phyloP scores from a whole-genome alignment of 768 basidiomycete species.

The Hericium erinaceus region DNA sequence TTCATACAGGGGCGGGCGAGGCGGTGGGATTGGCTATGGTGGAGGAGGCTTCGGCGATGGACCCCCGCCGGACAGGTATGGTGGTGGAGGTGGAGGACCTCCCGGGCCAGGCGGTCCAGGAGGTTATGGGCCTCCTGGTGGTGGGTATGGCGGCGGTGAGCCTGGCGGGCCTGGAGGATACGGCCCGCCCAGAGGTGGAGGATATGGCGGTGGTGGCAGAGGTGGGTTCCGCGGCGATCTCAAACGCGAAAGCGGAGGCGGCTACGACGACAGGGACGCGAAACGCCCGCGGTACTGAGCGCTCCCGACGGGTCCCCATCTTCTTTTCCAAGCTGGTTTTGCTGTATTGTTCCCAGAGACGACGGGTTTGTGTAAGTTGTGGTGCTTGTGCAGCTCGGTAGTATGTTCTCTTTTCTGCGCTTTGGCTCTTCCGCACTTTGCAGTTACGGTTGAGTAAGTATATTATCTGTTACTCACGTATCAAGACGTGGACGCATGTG shows the following conservation, averaged over 20 bases:
- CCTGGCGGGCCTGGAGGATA: slow-evolving; percentile 14
- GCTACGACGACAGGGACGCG: slow-evolving; percentile 71
- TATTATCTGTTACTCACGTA: background rate
- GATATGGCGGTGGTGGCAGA: slow-evolving; percentile 23
- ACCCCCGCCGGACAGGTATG: slow-evolving; percentile 33
- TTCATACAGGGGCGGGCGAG: slow-evolving; percentile 4
- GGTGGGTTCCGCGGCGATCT: slow-evolving; percentile 41
- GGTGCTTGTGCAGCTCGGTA: background rate
- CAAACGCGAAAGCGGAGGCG: slow-evolving; percentile 58
- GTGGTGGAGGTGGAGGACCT: slow-evolving; percentile 15
- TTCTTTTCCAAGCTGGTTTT: background rate
- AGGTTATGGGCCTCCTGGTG: slow-evolving; percentile 10
- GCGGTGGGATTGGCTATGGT: slow-evolving; percentile 10
- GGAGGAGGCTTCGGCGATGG: slow-evolving; percentile 5
- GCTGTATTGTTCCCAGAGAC: background rate
- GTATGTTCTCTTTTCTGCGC: background rate
- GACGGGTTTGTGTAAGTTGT: background rate
- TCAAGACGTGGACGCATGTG: background rate
- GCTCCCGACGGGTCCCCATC: background rate
- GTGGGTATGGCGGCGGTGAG: slow-evolving; percentile 18
- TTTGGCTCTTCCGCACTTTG: background rate
- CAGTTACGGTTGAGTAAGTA: slow-evolving; percentile 1
- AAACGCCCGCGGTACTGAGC: slow-evolving; percentile 70
- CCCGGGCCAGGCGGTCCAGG: slow-evolving; percentile 28
- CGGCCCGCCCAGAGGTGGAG: slow-evolving; percentile 6